phyloP scores from a whole-genome alignment of 176 grass and related monocot species.

The Hyparrhenia diplandra region DNA sequence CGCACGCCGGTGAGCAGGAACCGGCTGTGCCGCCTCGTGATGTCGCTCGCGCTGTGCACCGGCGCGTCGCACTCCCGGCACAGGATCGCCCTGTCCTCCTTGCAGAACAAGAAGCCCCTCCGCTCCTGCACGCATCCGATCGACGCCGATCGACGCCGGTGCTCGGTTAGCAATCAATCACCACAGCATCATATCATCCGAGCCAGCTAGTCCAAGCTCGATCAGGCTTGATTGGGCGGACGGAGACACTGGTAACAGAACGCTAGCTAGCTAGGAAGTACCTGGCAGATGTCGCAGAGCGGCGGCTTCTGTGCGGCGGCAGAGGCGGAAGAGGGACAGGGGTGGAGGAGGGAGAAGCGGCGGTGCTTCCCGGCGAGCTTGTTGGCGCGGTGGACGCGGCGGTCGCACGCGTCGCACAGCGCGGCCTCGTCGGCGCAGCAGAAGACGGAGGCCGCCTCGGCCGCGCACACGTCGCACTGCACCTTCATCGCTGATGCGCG shows the following conservation, averaged over 20 bases:
- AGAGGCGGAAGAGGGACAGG: constrained; percentile 9
- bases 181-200: too few relatives aligned
- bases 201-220: neutral
- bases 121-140: constrained; percentile 50
- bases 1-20: constrained; percentile 77
- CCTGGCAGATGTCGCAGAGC: constrained; percentile 87
- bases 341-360: constrained; percentile 56
- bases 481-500: constrained; percentile 63
- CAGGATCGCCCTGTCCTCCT: constrained; percentile 88
- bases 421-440: constrained; percentile 89
- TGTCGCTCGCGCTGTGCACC: constrained; percentile 65
- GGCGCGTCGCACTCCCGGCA: constrained; percentile 83
- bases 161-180: neutral
- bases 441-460: constrained; percentile 71
- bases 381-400: constrained; percentile 64
- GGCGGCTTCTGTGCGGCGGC: constrained; percentile 31
- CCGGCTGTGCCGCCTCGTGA: constrained; percentile 71
- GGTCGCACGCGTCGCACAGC: constrained; percentile 70
- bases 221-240: neutral
- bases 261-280: too few relatives aligned
- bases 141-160: too few relatives aligned
- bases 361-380: constrained; percentile 75
- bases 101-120: constrained; percentile 84
- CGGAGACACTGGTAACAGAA: too few relatives aligned
- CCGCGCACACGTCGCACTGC: constrained; percentile 76